Base-by-base conservation (phyloP, 768 basidiomycete genomes). In the Serendipita sp. region DNA sequence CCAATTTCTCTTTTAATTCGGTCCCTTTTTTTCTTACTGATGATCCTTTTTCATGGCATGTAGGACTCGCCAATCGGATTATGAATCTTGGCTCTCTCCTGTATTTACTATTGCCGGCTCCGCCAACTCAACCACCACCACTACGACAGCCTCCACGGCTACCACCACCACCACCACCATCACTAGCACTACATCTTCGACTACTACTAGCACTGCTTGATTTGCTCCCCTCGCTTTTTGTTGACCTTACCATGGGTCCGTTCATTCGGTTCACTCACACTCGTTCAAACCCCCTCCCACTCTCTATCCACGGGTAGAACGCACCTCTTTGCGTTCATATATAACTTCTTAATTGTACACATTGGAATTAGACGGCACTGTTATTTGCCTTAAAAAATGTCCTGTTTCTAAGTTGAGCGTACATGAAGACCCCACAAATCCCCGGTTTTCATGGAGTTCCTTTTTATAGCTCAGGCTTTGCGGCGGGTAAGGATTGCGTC, bases 51-150 rank as follows among this genome's bases (percentile, higher is more conserved):
- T 38, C 5, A 5, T 38, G 34, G 14, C 34, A 2, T 38, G 34
- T 38, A 38, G 34, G 34, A 38, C 34, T 38, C 34, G 34, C 34
- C 7, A 63, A 51, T 48, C 51, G 30, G 62, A 63, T 51, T 63
- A 63, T 28, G 62, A 63, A 13, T 26, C 26, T 5, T 63, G 62
- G 62, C 51, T 63, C 20, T 48, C 42, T n/a, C 62, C 62, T 33
- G 51, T 60, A 17, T 51, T 63, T 51, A 45, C 34, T 24, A 20
- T 63, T 28, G 33, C 17, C 24, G 30, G 11, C 4, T 24, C 53
- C 24, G 4, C 53, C 9, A 26, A 26, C 22, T 58, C 53, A 11
- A 34, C 53, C 9, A 22, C 24, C 9, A 34, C 31, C 24, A 28
- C 53, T 17, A n/a, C 53, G 45, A 48, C 53, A 13, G 17, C 53